Percentiles rank a stretch among this genome's conserved stretches.
Conservation (phyloP, 148 eudicot genomes). For the Silene latifolia region DNA sequence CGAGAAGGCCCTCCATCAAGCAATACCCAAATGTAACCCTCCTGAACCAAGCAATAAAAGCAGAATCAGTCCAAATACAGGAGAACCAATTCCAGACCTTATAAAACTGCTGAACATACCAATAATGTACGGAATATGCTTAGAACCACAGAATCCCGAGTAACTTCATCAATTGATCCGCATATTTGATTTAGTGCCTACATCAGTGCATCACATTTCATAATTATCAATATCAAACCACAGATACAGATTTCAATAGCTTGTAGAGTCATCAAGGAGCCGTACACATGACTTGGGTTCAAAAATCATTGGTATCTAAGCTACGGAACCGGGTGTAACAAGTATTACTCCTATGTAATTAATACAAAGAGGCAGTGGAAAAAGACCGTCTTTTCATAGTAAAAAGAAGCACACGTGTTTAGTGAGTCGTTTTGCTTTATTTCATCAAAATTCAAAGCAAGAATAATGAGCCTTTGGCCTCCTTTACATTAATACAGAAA, state of each 20-base stretch:
- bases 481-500: no score
- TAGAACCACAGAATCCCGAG: conserved; percentile 64
- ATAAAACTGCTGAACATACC: conserved; percentile 42
- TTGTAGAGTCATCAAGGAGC: not conserved
- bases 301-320: not conserved
- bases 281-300: not conserved
- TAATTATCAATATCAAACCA: conserved; percentile 1
- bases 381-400: not conserved
- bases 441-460: no score
- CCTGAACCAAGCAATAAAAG: conserved; percentile 43
- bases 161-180: conserved; percentile 50
- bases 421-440: no score
- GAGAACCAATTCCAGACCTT: not conserved
- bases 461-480: no score
- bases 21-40: conserved; percentile 86
- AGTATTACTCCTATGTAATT: not conserved
- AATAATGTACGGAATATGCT: conserved; percentile 70
- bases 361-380: not conserved
- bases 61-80: conserved; percentile 14
- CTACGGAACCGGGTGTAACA: not conserved
- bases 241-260: not conserved
- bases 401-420: no score
- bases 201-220: conserved; percentile 24
- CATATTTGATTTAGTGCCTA: conserved; percentile 72
- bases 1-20: conserved; percentile 96